Evolutionary conservation across 805 yeast species (phyloP).

Genomic region (Candida loeiensis): DNA sequence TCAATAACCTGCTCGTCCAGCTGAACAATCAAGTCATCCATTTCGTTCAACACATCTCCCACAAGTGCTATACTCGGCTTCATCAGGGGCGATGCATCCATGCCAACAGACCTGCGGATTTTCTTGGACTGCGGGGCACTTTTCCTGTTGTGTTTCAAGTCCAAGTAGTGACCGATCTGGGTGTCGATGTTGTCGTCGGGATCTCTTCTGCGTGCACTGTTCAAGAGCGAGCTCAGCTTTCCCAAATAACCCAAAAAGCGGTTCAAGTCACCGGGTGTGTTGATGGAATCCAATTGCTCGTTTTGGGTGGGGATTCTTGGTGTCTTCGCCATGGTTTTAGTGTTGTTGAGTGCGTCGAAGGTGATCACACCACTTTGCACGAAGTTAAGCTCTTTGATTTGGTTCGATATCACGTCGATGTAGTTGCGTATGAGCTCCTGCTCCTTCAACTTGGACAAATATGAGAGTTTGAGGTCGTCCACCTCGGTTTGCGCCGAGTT

Average conservation of each 20-base stretch:
- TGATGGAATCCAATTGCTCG: conserved; percentile 38
- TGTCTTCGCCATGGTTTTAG: conserved; percentile 6
- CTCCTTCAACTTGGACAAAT: conserved; percentile 38
- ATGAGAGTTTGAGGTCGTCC: conserved; percentile 26
- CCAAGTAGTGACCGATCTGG: conserved; percentile 21
- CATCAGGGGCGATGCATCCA: conserved; percentile 3
- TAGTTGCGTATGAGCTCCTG: conserved; percentile 41
- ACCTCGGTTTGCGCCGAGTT: conserved; percentile 1
- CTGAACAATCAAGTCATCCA: conserved; percentile 4
- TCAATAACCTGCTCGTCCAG: conserved; percentile 12
- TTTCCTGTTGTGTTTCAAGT: conserved; percentile 11
- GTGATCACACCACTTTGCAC: conserved; percentile 44
- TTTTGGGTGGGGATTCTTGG: conserved; percentile 6
- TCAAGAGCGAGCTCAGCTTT: conserved; percentile 35
- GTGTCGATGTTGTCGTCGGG: conserved; percentile 11
- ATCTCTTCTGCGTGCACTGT: conserved; percentile 34
- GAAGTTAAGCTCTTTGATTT: conserved; percentile 40
- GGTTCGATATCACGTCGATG: conserved; percentile 40
- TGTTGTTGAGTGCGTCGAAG: conserved; percentile 33
- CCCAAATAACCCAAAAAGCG: conserved; percentile 36
- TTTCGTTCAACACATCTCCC: conserved; percentile 5
- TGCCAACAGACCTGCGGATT: conserved; percentile 3
- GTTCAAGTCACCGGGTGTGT: conserved; percentile 22
- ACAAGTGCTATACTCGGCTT: conserved; percentile 8
- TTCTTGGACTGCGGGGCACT: conserved; percentile 2